Percentiles rank a stretch among this genome's conserved stretches.
Evolutionary conservation across 2,329 filamentous ascomycete genomes (phyloP).

Genomic region (Cryphonectria nitschkei): DNA sequence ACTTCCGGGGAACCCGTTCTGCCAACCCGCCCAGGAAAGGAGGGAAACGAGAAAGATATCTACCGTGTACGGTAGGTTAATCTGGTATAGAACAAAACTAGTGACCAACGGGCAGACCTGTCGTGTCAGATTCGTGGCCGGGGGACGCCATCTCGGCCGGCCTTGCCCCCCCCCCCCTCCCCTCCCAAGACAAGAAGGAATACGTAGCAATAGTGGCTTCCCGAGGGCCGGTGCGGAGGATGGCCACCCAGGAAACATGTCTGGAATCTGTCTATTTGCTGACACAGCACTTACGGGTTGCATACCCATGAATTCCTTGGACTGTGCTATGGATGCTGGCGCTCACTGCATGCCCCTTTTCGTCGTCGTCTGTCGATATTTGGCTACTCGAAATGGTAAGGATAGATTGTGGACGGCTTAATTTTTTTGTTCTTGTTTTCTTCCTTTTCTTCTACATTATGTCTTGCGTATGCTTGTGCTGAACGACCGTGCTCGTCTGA

Average conservation of each 20-base stretch:
- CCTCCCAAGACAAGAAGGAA: conserved; percentile 1
- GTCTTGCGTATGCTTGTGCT: background rate
- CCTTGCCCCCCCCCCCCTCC: background rate
- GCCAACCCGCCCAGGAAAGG: background rate
- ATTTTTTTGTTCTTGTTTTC: background rate
- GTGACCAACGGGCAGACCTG: background rate
- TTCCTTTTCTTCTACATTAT: background rate
- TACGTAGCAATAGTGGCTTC: background rate
- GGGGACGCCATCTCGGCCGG: background rate
- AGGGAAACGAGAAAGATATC: background rate
- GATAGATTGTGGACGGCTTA: background rate
- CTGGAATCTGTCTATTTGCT: background rate
- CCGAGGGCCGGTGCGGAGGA: background rate
- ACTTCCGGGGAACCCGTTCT: conserved; percentile 14
- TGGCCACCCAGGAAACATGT: background rate
- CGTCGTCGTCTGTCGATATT: background rate
- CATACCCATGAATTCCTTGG: background rate
- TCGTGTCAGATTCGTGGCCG: background rate
- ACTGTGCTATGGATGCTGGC: background rate
- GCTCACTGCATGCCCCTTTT: background rate
- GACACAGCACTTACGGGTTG: background rate
- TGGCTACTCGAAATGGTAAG: no score
- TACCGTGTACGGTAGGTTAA: no score
- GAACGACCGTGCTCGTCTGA: background rate
- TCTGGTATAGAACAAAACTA: background rate